Percentiles rank a stretch among this genome's conserved stretches.
Conservation (phyloP, 805 yeast species). For the Candida coquimbonensis region DNA sequence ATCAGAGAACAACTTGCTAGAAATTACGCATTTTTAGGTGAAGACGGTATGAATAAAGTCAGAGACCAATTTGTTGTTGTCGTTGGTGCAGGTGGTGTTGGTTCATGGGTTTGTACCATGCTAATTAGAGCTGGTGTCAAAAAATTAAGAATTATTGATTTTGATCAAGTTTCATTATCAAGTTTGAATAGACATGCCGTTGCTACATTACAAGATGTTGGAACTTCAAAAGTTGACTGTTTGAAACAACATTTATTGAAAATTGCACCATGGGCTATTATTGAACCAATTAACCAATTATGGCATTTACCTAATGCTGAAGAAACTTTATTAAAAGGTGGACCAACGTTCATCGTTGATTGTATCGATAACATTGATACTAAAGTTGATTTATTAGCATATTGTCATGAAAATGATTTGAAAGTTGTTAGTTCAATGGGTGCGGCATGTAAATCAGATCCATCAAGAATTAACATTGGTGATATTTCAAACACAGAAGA, state of each 20-base stretch:
- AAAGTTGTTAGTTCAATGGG: constrained; percentile 92
- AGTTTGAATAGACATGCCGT: constrained; percentile 92
- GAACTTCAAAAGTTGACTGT: constrained; percentile 82
- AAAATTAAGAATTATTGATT: constrained; percentile 74
- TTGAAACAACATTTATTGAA: constrained; percentile 57
- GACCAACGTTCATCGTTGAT: constrained; percentile 80
- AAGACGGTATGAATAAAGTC: constrained; percentile 70
- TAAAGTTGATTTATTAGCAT: constrained; percentile 83
- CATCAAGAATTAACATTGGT: constrained; percentile 82
- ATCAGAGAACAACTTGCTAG: constrained; percentile 90
- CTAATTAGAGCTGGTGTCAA: constrained; percentile 87
- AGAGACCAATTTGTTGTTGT: constrained; percentile 69
- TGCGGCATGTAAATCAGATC: constrained; percentile 94
- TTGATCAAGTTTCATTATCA: constrained; percentile 91
- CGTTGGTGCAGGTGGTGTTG: constrained; percentile 97
- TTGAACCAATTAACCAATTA: constrained; percentile 70
- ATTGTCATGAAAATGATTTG: constrained; percentile 51
- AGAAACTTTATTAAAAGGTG: constrained; percentile 45
- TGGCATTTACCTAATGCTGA: constrained; percentile 68
- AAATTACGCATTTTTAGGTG: constrained; percentile 86
- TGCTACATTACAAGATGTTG: constrained; percentile 88
- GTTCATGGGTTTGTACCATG: constrained; percentile 93
- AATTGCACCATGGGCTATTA: constrained; percentile 91
- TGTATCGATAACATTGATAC: constrained; percentile 97
- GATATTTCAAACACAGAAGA: constrained; percentile 89